phyloP scores from a whole-genome alignment of 257 asterid genomes.

The Nicotiana paniculata region DNA sequence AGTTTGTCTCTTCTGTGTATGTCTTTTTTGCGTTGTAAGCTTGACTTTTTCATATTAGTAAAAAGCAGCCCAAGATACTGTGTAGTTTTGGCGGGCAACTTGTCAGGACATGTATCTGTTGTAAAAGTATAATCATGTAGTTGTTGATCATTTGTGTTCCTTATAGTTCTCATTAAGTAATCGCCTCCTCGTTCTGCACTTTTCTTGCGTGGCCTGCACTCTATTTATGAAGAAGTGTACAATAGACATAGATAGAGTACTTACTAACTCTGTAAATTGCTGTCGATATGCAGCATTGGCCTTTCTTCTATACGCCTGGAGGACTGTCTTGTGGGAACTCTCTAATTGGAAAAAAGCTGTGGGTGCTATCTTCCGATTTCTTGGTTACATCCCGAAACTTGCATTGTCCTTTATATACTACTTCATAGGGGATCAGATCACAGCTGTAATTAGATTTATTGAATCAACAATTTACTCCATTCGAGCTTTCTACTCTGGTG shows the following conservation, averaged over 20 bases:
- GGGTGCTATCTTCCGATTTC: conserved; percentile 25
- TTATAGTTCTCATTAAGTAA: neutral
- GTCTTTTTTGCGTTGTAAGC: no score
- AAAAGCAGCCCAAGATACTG: neutral
- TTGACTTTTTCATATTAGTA: neutral
- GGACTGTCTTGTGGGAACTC: conserved; percentile 88
- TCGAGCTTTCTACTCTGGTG: conserved; percentile 66
- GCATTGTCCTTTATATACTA: conserved; percentile 44
- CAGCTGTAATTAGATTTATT: conserved; percentile 40
- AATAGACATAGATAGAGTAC: neutral
- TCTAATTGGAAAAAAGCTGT: conserved; percentile 54
- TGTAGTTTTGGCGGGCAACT: neutral
- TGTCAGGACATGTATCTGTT: neutral
- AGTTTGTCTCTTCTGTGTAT: neutral
- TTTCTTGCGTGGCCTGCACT: neutral
- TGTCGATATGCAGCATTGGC: conserved; percentile 46
- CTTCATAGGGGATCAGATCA: conserved; percentile 59
- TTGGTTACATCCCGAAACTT: conserved; percentile 47
- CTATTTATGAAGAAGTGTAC: neutral
- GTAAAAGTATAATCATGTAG: neutral
- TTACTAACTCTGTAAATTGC: neutral
- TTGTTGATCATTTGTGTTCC: neutral
- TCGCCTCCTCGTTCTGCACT: neutral
- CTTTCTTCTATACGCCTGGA: conserved; percentile 67
- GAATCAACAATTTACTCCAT: conserved; percentile 52